Base-by-base conservation (phyloP, 805 yeast genomes). In the Danielia reshetovae region DNA sequence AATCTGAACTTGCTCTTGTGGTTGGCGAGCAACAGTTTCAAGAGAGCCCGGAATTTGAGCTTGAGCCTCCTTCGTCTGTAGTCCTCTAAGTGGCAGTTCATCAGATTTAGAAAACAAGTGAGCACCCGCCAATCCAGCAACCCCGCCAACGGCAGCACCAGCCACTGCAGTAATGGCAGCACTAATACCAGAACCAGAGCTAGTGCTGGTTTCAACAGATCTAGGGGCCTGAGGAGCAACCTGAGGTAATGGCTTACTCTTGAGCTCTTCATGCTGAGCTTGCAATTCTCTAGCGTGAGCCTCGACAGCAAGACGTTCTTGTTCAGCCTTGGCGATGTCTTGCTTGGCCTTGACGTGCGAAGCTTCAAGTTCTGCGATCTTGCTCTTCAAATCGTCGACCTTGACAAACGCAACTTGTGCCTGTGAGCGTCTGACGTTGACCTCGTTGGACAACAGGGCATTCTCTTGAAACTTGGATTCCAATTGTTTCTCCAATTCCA, bases 371-470 rank as follows among this genome's bases (percentile, higher is more conserved):
- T 62, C 67, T 2, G 40, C 32, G 7, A 66, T 45, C 27, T 57
- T 44, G 21, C 40, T 32, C 41, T 57, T 58, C 33, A 65, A 50
- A 26, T 68, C 72, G 32, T 67, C 61, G 34, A 66, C 60, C 49
- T 69, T 68, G 17, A 66, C 65, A 44, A 83, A 71, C n/a, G 74
- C 63, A 4, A 83, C 77, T 26, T 76, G 80, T 31, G 81, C 69
- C 54, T 88, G 96, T 27, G 82, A 79, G 36, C 76, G 68, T 47
- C 76, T 76, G 26, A 86, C 85, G 28, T 81, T 72, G 14, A 72
- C 68, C 46, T 83, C 65, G 34, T 83, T 81, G 36, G 70, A 68
- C 21, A 84, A 77, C 48, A 80, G 81, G 42, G 73, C 74, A 14
- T 76, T 70, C 35, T 81, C 83, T 30, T 62, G 58, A 38, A 75